Base-by-base conservation (phyloP, 78 protist species). In the Diacronema lutheri region DNA sequence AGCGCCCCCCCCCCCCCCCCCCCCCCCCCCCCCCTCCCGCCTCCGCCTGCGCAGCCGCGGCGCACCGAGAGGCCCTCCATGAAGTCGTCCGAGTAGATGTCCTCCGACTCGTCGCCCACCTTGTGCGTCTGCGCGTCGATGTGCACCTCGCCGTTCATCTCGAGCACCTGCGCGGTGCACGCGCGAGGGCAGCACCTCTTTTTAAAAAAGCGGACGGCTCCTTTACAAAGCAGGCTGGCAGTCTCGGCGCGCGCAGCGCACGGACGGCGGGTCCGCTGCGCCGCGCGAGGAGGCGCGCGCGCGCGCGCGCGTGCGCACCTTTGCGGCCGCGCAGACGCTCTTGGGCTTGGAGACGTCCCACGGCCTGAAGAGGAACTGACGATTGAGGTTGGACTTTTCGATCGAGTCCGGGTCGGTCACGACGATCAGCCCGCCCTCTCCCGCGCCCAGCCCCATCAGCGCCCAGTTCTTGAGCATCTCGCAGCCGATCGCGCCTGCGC, bases 401-500 rank as follows among this genome's bases (percentile, higher is more conserved):
- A 92, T 92, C 19, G 89, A 46, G 92, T 92, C 94, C 83, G 89
- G 89, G 80, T 92, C 94, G 35, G 94, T 92, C 31, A 91, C 73
- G 26, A 73, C 64, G 31, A 88, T 19, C 44, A 1, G 29, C 31
- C 91, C 91, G 44, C 21, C 56, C 20, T 33, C 71, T 33, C 85
- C 91, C 35, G 78, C 21, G 57, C 88, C 92, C 26, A 93, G 10
- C 29, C 97, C 97, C 93, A 90, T 88, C 90, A 92, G 0, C 46
- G 96, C 96, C 62, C 84, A 81, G 88, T 92, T 92, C 88, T 96
- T 96, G 66, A 96, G 73, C 85, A 88, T 81, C 68, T 96, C 98
- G 86, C 98, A 96, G 4, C 98, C 97, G 33, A 96, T 85, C 25
- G 98, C 98, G 84, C 98, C 98, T 25, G 96, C 95, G 16, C 98